phyloP scores from a whole-genome alignment of 768 basidiomycete genomes.

The Phlebiopsis flavidoalba region DNA sequence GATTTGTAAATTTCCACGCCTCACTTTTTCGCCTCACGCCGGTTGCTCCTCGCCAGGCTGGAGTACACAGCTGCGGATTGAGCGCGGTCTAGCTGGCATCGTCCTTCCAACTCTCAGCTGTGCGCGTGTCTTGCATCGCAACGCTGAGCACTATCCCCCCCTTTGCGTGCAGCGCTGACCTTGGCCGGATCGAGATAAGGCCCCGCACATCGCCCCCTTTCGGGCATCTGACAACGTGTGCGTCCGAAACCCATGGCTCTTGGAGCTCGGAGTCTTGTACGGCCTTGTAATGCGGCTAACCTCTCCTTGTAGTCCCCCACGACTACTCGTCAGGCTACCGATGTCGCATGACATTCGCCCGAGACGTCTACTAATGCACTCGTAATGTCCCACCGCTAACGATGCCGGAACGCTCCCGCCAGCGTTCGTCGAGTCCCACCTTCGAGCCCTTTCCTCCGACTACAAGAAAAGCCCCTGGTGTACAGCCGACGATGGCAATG shows the following conservation, averaged over 20 bases:
- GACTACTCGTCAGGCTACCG: background rate
- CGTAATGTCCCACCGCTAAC: background rate
- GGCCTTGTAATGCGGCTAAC: background rate
- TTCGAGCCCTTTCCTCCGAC: background rate
- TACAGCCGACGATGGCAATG: background rate
- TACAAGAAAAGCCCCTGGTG: background rate
- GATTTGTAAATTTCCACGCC: background rate
- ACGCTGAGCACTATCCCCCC: background rate
- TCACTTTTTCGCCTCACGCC: background rate
- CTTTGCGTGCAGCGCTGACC: background rate
- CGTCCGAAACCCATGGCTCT: background rate
- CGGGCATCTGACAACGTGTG: background rate
- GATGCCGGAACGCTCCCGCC: background rate
- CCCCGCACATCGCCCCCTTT: background rate
- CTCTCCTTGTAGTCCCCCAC: background rate
- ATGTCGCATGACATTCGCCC: slow-evolving; percentile 2
- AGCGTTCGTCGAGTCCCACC: background rate
- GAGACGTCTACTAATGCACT: slow-evolving; percentile 4
- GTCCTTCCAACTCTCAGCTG: background rate
- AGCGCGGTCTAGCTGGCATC: background rate
- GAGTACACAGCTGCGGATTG: background rate
- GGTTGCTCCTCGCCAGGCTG: background rate
- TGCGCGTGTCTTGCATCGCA: background rate
- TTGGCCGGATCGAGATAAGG: background rate
- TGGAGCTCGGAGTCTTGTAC: background rate